Percentiles rank a stretch among this genome's conserved stretches.
Evolutionary conservation across 2,329 filamentous ascomycete species (phyloP).

Genomic region (Colletotrichum sp.): DNA sequence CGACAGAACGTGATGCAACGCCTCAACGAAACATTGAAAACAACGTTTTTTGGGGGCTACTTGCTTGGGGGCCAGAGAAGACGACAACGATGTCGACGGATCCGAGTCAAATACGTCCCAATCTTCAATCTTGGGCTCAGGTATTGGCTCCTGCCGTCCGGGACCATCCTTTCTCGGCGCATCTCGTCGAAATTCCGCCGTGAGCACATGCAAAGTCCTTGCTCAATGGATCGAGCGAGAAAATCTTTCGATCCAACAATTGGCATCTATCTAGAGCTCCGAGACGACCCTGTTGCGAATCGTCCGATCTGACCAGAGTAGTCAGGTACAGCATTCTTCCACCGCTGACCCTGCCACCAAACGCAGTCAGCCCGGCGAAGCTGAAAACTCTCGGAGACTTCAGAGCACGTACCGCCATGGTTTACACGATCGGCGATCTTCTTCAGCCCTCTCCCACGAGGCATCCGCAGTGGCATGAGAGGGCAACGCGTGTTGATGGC

Average conservation of each 20-base stretch:
- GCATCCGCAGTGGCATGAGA: neutral
- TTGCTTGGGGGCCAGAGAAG: neutral
- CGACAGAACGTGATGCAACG: neutral
- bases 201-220: neutral
- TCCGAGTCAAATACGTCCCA: neutral
- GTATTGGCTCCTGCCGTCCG: neutral
- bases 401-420: neutral
- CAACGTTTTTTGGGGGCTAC: neutral
- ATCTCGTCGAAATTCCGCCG: neutral
- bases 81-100: neutral
- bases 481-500: neutral
- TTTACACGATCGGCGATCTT: neutral
- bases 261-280: neutral
- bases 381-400: neutral
- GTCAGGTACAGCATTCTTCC: neutral
- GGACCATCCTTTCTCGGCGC: slow-evolving; percentile 4
- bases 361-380: neutral
- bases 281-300: neutral
- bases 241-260: neutral
- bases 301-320: neutral
- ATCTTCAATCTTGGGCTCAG: neutral
- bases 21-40: neutral
- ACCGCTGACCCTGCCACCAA: neutral
- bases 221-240: neutral
- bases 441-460: neutral